Evolutionary conservation across 441 rosid genomes (phyloP), one percentile per base, ranked within the genome.

Genomic region (Bruguiera hainesii): DNA sequence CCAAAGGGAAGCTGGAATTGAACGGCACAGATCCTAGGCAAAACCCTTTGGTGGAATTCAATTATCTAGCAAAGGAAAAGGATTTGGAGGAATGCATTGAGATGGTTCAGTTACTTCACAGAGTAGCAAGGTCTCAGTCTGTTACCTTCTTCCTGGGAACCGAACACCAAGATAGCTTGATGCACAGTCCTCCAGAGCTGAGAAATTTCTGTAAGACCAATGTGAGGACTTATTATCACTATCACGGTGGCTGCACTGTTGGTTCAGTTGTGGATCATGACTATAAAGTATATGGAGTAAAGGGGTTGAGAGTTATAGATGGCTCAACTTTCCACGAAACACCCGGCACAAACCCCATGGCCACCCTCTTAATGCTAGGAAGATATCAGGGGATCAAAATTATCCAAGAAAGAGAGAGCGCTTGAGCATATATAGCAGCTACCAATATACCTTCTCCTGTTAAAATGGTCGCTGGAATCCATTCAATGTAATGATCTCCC

Each of bases 271-370:
- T 85, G 10, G 88, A 83, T 58, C 52, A 69, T 6, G 82, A 82
- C 25, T 83, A 87, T 35, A 82, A 68, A 60, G 95, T 88, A 10
- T 61, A 74, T 35, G 87, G 89, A 8, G 74, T 80, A 1, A 71
- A 80, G 61, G 76, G 90, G 0, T 60, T 85, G 73, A 82, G 89
- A 74, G 90, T 87, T 0, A 65, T 86, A 4, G 93, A 92, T 64
- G 87, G 90, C 8, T 86, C 96, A 51, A 91, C 92, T 10, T 80
- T 86, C 59, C 66, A 65, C 46, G 91, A 82, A 71, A 85, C 98
- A 29, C 96, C 96, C 1, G 96, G 95, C 42, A 84, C 90, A 35
- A 88, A 87, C 56, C 93, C 95, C n/a, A 88, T 84, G 95, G 95
- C 93, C 0, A 88, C 95, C 0, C 75, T 85, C 10, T 53, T 88